Conservation (phyloP, 345 rosid species). For the Noccaea bulbosa region DNA sequence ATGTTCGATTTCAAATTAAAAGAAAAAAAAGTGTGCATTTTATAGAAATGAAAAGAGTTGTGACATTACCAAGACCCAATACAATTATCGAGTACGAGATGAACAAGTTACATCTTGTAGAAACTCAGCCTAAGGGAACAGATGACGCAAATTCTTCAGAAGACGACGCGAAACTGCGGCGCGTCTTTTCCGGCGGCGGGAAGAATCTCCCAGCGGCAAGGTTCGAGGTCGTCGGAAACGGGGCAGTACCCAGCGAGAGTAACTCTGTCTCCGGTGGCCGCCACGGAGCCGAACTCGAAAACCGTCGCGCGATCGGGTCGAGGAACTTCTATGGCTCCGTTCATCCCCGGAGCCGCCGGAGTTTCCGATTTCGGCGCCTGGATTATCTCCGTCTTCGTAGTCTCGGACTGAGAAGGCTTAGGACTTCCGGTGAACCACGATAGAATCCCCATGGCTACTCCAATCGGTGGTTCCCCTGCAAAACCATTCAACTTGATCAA, state of each 20-base stretch:
- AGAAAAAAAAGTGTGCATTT: conserved; percentile 5
- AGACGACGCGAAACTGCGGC: conserved; percentile 91
- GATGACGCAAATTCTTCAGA: conserved; percentile 43
- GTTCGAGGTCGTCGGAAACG: conserved; percentile 90
- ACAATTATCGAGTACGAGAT: conserved; percentile 20
- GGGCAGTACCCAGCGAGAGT: conserved; percentile 93
- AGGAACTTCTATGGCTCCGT: conserved; percentile 87
- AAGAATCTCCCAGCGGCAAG: conserved; percentile 89
- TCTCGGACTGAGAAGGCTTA: conserved; percentile 46
- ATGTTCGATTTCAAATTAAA: not conserved
- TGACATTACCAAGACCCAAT: conserved; percentile 35
- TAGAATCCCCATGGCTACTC: conserved; percentile 67
- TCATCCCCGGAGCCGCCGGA: conserved; percentile 63
- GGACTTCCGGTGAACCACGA: conserved; percentile 78
- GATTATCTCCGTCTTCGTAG: conserved; percentile 37
- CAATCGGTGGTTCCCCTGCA: conserved; percentile 17
- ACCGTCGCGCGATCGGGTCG: conserved; percentile 77
- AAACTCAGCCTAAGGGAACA: not conserved
- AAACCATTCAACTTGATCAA: no score
- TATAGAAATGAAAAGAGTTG: not conserved
- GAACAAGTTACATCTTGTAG: conserved; percentile 15
- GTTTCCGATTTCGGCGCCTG: conserved; percentile 32
- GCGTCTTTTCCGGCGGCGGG: conserved; percentile 75
- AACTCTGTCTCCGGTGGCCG: conserved; percentile 73
- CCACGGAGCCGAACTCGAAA: conserved; percentile 88